Evolutionary conservation across 805 yeast species (phyloP), one percentile per base, ranked within the genome.

Genomic region (Hanseniaspora nectarophila): DNA sequence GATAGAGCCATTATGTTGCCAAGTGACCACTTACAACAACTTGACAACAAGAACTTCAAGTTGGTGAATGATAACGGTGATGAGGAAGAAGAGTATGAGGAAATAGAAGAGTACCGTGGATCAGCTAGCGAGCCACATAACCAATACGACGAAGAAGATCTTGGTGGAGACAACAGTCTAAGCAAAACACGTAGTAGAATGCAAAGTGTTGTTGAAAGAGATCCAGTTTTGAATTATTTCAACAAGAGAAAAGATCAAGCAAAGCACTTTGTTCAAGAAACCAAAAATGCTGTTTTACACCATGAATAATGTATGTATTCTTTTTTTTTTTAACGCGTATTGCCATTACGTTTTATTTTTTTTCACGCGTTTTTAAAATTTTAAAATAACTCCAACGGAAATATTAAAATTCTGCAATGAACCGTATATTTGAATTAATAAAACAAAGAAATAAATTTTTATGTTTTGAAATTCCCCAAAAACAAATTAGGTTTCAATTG

Each of bases 1-100:
- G 98, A 92, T 67, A 79, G 98, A 63, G 97, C 98, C 34, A 84
- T 92, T 57, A 81, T 90, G 73, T 65, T 90, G 47, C 90, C 94
- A 7, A 77, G 82, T 50, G 82, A 80, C 15, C 75, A 77, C 55
- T 72, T 82, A 75, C 74, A 75, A 26, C 67, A 71, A 58, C 70
- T 83, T 59, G 92, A 83, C 18, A 50, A 43, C 20, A 39, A 15
- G 29, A 44, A 43, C 16, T 43, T 43, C 28, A 42, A 31, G 4
- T 23, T 50, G 13, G 32, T 51, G 3, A 39, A 39, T 12, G 50
- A 51, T 32, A 26, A 32, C 20, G 33, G 20, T 4, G 40, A 38
- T 29, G 43, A 39, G 21, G 51, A 38, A 37, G 33, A 31, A 37
- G 18, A 15, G 4, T 39, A 48, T n/a, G 53, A 49, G 13, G 53